phyloP scores from a whole-genome alignment of 768 basidiomycete genomes.

The Boletus rufocinnamomeus region DNA sequence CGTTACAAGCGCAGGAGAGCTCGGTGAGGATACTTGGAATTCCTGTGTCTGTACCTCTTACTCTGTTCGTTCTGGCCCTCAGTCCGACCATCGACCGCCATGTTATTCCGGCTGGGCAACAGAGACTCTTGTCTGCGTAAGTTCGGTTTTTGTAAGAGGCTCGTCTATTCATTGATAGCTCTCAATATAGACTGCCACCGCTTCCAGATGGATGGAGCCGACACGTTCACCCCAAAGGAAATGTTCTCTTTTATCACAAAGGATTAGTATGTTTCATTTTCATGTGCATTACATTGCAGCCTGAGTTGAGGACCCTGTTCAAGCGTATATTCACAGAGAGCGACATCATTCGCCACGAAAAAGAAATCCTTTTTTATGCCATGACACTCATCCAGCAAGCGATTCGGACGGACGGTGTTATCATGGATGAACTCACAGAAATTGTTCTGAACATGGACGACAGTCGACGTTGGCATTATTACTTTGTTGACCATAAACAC shows the following conservation, averaged over 20 bases:
- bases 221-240: conserved; percentile 20
- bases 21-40: background rate
- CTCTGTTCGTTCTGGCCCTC: background rate
- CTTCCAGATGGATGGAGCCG: conserved; percentile 13
- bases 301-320: background rate
- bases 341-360: conserved; percentile 1
- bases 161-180: background rate
- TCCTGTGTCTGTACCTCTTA: background rate
- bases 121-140: conserved; percentile 7
- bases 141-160: background rate
- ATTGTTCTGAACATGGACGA: conserved; percentile 12
- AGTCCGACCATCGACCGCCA: background rate
- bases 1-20: conserved; percentile 5
- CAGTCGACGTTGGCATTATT: conserved; percentile 8
- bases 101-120: conserved; percentile 10
- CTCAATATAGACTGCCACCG: background rate
- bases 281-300: no score
- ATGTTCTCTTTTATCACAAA: conserved; percentile 16
- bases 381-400: conserved; percentile 13
- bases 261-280: conserved; percentile 7
- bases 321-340: conserved; percentile 19
- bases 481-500: conserved; percentile 19
- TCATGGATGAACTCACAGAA: conserved; percentile 9
- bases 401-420: background rate
- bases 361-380: background rate